Conservation (phyloP, 257 asterid genomes). For the Coffea eugenioides region DNA sequence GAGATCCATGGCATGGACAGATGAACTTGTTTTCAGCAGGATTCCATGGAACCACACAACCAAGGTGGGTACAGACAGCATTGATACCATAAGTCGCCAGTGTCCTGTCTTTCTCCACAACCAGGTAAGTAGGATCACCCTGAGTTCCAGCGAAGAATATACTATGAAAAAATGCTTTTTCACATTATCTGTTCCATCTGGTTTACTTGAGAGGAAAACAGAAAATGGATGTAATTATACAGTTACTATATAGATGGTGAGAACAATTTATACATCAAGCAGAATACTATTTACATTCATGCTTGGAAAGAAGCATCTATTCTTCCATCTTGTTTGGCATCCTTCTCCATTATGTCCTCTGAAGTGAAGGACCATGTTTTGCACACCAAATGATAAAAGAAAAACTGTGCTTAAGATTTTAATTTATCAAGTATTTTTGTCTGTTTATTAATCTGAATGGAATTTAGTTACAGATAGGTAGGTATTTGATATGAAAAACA, state of each 20-base stretch:
- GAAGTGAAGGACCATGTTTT: not conserved
- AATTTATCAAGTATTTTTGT: not conserved
- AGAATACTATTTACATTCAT: not conserved
- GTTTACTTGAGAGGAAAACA: not conserved
- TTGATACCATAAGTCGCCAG: constrained; percentile 90
- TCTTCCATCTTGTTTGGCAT: not conserved
- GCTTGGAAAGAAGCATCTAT: not conserved
- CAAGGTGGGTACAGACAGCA: constrained; percentile 95
- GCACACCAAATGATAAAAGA: not conserved
- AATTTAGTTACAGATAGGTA: not conserved
- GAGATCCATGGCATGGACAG: constrained; percentile 99
- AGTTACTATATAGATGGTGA: not conserved
- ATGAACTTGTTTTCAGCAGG: constrained; percentile 88
- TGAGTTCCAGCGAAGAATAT: constrained; percentile 23
- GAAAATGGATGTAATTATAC: not conserved
- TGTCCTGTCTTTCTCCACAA: constrained; percentile 84
- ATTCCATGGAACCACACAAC: constrained; percentile 95
- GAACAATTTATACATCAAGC: not conserved
- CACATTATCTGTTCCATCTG: not conserved
- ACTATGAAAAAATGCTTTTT: not conserved
- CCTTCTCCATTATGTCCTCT: not conserved
- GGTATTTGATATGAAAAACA: not conserved
- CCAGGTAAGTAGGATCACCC: constrained; percentile 98
- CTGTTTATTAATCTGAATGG: not conserved
- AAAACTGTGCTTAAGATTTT: not conserved